Conservation (phyloP, 2,329 filamentous ascomycete species). For the Pestalotiopsis sp. region DNA sequence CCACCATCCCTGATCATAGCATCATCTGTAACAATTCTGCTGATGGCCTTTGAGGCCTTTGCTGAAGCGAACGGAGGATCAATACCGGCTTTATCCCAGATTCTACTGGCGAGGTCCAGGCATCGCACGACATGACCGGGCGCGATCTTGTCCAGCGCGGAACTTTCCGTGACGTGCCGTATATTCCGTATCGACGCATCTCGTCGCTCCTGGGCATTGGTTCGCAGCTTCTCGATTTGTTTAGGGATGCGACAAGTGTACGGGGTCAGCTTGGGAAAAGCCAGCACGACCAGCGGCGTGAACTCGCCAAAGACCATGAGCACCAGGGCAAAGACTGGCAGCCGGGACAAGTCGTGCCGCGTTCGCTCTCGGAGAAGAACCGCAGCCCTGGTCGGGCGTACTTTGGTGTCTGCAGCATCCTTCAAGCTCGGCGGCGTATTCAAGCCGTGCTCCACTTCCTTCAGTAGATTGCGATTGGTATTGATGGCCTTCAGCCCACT, state of each 20-base stretch:
- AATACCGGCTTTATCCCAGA: constrained; percentile 55
- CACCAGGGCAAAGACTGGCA: constrained; percentile 78
- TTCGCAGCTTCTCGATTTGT: constrained; percentile 65
- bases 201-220: constrained; percentile 55
- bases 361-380: constrained; percentile 73
- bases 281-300: constrained; percentile 77
- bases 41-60: constrained; percentile 55
- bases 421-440: constrained; percentile 24
- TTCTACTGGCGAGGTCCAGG: constrained; percentile 40
- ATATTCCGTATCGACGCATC: constrained; percentile 49
- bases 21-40: constrained; percentile 74
- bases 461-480: constrained; percentile 62
- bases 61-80: constrained; percentile 55
- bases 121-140: constrained; percentile 28
- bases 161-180: constrained; percentile 23
- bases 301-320: constrained; percentile 83
- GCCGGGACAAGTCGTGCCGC: constrained; percentile 71
- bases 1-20: constrained; percentile 65
- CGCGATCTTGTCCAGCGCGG: neutral
- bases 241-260: constrained; percentile 80
- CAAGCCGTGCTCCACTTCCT: constrained; percentile 39
- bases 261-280: constrained; percentile 72
- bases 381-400: constrained; percentile 62
- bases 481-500: constrained; percentile 76
- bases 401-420: constrained; percentile 45